Evolutionary conservation across 139 green algal genomes (phyloP), one percentile per base, ranked within the genome.

Genomic region (Coelastrella sp.): DNA sequence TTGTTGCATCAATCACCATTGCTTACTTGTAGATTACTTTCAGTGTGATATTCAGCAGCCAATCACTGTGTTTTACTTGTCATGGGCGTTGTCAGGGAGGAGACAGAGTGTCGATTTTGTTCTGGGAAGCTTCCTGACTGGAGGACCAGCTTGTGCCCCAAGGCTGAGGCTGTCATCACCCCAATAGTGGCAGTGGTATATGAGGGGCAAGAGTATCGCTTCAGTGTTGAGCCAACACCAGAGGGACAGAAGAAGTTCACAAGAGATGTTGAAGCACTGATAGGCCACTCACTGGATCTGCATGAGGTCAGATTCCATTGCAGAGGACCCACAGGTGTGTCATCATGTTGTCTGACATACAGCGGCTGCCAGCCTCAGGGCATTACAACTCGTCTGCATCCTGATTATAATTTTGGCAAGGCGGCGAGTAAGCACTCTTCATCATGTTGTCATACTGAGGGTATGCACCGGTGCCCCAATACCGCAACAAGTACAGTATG

Each of bases 101-200:
- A 78, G 69, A 25, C 59, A 23, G 38, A 78, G 40, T 78, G 69
- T 27, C 69, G 69, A 40, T 78, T 78, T 41, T 78, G 69, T 27
- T 9, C 35, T 19, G 32, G 67, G 21, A 30, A 75, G 37, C 67
- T 45, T 34, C 38, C 69, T 38, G 69, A 78, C 40, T 59, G 62
- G 62, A 38, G 27, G 62, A 5, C 27, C 25, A 41, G 8, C 17
- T 3, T 78, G 19, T 5, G 40, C 40, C 23, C 69, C 25, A 23
- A n/a, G n/a, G n/a, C 3, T 8, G 38, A 41, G 8, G 7, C 69
- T 60, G 69, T 40, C 30, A 40, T 21, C 17, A 30, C 30, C 8
- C 69, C 69, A 19, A 41, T 78, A 25, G 69, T 78, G 23, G 69
- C 69, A 8, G 69, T 78, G 69, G 40, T 78, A 5, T 78, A 60